These are phyloP conservation scores for Bathelium albidoporum DNA, from an alignment of 495 filamentous ascomycete species.

Conservation along the genomic window DNA sequence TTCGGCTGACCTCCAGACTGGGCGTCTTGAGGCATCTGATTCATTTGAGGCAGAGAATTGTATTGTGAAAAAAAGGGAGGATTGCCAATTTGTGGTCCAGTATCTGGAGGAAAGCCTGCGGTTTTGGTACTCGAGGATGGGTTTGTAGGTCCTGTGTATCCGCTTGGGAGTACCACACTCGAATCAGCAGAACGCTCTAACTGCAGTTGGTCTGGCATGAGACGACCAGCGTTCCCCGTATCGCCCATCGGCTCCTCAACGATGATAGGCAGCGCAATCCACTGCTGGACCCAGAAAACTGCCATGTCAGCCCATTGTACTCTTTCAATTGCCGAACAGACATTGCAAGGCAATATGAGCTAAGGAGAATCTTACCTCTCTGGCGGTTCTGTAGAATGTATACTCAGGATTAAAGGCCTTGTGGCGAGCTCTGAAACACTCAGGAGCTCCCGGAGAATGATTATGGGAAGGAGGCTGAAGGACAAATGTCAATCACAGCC, in stretches of 20 bases:
- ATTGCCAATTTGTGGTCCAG: conserved; percentile 12
- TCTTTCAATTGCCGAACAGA: neutral
- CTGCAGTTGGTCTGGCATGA: neutral
- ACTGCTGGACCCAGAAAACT: conserved; percentile 37
- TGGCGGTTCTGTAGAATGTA: conserved; percentile 1
- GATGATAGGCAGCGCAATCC: conserved; percentile 34
- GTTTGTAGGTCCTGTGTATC: conserved; percentile 17
- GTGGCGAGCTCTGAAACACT: neutral
- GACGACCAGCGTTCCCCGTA: conserved; percentile 10
- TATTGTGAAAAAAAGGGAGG: conserved; percentile 25
- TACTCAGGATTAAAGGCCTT: neutral
- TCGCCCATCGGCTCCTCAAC: conserved; percentile 35
- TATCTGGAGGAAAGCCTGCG: conserved; percentile 1
- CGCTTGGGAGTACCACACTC: conserved; percentile 16
- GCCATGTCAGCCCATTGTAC: conserved; percentile 31
- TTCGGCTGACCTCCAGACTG: conserved; percentile 5
- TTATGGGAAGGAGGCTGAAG: neutral
- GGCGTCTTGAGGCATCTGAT: conserved; percentile 20
- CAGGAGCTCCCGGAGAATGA: neutral
- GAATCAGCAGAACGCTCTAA: conserved; percentile 11
- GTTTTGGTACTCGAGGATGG: neutral
- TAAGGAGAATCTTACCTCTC: neutral
- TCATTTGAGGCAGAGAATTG: conserved; percentile 15
- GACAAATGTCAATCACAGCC: neutral
- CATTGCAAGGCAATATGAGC: neutral